These are phyloP conservation scores for Cytospora chrysosperma DNA, from an alignment of 2,329 filamentous ascomycete species.

Conservation along the genomic window DNA sequence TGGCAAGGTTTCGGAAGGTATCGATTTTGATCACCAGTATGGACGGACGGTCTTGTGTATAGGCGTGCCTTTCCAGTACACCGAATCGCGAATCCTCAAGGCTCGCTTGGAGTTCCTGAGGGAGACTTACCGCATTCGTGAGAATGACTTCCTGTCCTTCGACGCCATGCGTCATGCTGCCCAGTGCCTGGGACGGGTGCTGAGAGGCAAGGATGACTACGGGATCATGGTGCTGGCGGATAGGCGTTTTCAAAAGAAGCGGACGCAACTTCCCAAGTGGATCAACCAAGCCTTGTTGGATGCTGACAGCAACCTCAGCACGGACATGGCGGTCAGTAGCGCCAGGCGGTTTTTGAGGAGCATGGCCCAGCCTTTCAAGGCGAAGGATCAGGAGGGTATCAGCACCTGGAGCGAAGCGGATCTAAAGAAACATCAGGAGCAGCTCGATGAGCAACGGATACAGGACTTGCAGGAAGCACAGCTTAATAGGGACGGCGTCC, in stretches of 20 bases:
- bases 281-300: conserved; percentile 86
- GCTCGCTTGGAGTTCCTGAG: conserved; percentile 93
- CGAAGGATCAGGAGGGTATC: conserved; percentile 84
- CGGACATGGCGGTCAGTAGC: conserved; percentile 88
- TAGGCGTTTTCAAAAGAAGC: conserved; percentile 88
- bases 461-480: conserved; percentile 53
- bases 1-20: conserved; percentile 96
- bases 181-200: conserved; percentile 90
- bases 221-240: conserved; percentile 99
- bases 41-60: conserved; percentile 94
- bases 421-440: conserved; percentile 73
- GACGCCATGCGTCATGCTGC: conserved; percentile 99
- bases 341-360: conserved; percentile 86
- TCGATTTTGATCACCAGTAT: conserved; percentile 99
- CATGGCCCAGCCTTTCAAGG: conserved; percentile 88
- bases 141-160: conserved; percentile 97
- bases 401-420: conserved; percentile 87
- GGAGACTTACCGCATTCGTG: conserved; percentile 93
- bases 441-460: conserved; percentile 67
- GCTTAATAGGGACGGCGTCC: conserved; percentile 9
- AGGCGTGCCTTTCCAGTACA: conserved; percentile 97
- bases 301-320: conserved; percentile 84
- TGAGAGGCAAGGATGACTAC: conserved; percentile 97
- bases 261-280: conserved; percentile 90
- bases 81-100: conserved; percentile 94